Conservation (phyloP, 352 stramenopile species). For the Globisporangium uncinulatum region DNA sequence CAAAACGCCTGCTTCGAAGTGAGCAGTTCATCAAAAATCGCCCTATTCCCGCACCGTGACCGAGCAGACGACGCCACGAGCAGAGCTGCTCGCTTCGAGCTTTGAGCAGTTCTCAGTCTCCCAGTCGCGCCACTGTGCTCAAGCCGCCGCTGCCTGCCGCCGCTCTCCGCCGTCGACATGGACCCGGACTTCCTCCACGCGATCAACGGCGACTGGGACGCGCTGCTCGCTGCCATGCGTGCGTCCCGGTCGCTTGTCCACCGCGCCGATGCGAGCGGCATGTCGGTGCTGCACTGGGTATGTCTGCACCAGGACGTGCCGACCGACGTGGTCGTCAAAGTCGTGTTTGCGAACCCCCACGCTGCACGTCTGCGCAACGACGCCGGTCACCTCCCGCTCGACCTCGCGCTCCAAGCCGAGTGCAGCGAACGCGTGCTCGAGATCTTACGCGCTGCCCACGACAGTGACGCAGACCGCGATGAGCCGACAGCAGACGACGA, state of each 20-base stretch:
- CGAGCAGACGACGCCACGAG: background rate
- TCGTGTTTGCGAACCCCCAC: slow-evolving; percentile 74
- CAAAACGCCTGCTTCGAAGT: background rate
- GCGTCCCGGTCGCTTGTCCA: slow-evolving; percentile 51
- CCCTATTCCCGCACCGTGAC: no score
- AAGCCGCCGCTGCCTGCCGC: background rate
- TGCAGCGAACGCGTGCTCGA: slow-evolving; percentile 70
- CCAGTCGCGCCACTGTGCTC: background rate
- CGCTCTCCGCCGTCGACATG: slow-evolving; percentile 20
- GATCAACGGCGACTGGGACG: slow-evolving; percentile 80
- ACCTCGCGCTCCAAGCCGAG: slow-evolving; percentile 69
- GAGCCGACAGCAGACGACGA: slow-evolving; percentile 20
- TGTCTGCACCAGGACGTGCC: slow-evolving; percentile 72
- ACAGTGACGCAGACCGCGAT: slow-evolving; percentile 22
- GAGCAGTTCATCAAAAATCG: background rate
- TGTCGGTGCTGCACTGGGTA: slow-evolving; percentile 78
- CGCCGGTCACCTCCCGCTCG: slow-evolving; percentile 66
- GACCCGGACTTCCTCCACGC: slow-evolving; percentile 71
- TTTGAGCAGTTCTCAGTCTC: background rate
- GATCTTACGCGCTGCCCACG: slow-evolving; percentile 49
- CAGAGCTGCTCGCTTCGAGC: background rate
- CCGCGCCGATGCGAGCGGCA: slow-evolving; percentile 59
- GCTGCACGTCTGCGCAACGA: slow-evolving; percentile 67
- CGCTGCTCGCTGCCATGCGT: slow-evolving; percentile 55
- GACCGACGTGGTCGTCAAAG: slow-evolving; percentile 72